A percentile compares a stretch with the other conserved stretches of the same genome.
Evolutionary conservation across 371 early-diverging fungal species (phyloP).

Genomic region (Rhizopus arrhizus): DNA sequence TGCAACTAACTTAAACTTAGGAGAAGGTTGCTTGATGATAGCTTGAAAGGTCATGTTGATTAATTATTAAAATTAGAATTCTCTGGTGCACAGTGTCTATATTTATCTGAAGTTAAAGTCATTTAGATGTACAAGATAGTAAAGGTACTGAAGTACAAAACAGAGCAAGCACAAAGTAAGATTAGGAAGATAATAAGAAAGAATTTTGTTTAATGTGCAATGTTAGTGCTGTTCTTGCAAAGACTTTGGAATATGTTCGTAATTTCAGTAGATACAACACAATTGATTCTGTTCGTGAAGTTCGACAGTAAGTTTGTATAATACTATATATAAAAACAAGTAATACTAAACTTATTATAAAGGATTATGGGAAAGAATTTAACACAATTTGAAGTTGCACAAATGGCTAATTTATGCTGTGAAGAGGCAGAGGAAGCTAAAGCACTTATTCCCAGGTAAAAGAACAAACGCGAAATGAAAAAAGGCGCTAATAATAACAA

Average conservation of each 20-base stretch:
- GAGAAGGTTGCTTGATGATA: slow-evolving; percentile 56
- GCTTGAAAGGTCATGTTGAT: not conserved
- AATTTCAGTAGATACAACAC: slow-evolving; percentile 83
- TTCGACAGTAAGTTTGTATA: slow-evolving; percentile 65
- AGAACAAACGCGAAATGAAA: not conserved
- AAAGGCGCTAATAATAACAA: not conserved
- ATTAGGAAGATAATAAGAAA: not conserved
- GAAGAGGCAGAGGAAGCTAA: slow-evolving; percentile 88
- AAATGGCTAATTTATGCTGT: slow-evolving; percentile 87
- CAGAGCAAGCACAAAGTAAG: slow-evolving; percentile 47
- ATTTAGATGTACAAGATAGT: slow-evolving; percentile 72
- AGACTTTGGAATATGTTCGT: slow-evolving; percentile 80
- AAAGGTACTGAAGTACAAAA: slow-evolving; percentile 40
- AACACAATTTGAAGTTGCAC: slow-evolving; percentile 84
- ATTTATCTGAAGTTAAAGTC: slow-evolving; percentile 84
- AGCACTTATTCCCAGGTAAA: slow-evolving; percentile 79
- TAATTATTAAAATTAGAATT: slow-evolving; percentile 58
- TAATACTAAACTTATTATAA: not conserved
- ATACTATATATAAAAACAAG: not conserved
- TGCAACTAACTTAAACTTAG: slow-evolving; percentile 71
- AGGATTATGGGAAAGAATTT: slow-evolving; percentile 63
- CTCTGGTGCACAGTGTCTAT: slow-evolving; percentile 79
- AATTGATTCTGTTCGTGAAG: slow-evolving; percentile 82
- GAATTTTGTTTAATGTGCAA: not conserved
- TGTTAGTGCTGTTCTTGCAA: slow-evolving; percentile 58